Evolutionary conservation across 73 alveolate species (phyloP), one percentile per base, ranked within the genome.

Genomic region (Symbiodinium pilosum): DNA sequence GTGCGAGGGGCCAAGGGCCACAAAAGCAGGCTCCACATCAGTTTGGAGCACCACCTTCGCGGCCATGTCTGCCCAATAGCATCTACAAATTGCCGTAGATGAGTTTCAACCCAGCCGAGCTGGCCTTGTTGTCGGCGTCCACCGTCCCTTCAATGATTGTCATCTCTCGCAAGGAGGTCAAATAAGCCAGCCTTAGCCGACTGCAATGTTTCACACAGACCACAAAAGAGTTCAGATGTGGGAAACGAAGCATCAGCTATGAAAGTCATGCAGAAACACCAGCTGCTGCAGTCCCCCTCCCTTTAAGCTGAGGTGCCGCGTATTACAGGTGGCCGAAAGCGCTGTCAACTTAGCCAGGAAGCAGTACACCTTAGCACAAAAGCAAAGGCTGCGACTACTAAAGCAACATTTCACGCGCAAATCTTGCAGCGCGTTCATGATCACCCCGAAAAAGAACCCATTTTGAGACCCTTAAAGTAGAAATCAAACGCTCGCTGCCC

Each of bases 321-420:
- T 92, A 64, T 92, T 92, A 68, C 98, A 92, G 68, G 92, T 92
- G 92, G 92, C 98, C 36, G 98, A 92, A 30, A 92, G 98, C 92
- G 85, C 98, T 26, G 99, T 99, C 34, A 99, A 95, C 86, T 99
- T 99, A 42, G 99, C 99, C 93, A 99, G 87, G 98, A 85, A 99
- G 92, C 99, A 99, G 71, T 95, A 93, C 86, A 99, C 99, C 88
- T 98, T 52, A 68, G 56, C 32, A 18, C 8, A n/a, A n/a, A n/a
- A n/a, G n/a, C n/a, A n/a, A n/a, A n/a, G n/a, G n/a, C 47, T 16
- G 40, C 11, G 40, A 64, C 16, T 21, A 11, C 38, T 11, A 11
- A 11, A 11, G 40, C 83, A n/a, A 6, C 83, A 64, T 5, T 21
- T 5, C 6, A 11, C 14, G 39, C 6, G 39, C 11, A 64, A 64